phyloP scores from a whole-genome alignment of 768 basidiomycete species.

The Cystobasidium tubakii region DNA sequence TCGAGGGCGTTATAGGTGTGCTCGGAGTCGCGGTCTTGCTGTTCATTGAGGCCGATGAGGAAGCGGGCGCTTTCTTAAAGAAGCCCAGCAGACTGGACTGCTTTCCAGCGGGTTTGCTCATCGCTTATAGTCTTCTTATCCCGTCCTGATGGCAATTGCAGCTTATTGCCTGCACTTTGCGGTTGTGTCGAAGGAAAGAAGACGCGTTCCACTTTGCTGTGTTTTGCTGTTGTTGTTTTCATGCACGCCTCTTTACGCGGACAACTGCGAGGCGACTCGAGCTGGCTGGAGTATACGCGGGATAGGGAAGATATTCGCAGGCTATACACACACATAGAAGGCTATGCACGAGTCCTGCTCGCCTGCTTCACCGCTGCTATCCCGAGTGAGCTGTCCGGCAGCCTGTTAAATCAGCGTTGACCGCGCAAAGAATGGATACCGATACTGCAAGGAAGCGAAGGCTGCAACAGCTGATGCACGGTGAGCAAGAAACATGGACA shows the following conservation, averaged over 20 bases:
- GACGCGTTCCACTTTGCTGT: constrained; percentile 2
- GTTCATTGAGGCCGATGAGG: not conserved
- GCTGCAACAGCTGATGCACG: constrained; percentile 1
- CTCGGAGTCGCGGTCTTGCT: not conserved
- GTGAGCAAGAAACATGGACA: not conserved
- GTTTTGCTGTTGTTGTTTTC: not conserved
- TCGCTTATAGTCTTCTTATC: not conserved
- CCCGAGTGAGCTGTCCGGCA: not conserved
- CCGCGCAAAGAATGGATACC: not conserved
- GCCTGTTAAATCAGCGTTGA: not conserved
- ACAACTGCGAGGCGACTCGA: not conserved
- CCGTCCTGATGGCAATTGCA: too few relatives aligned
- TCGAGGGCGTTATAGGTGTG: constrained; percentile 1
- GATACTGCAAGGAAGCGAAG: not conserved
- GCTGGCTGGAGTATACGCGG: not conserved
- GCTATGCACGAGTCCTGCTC: not conserved
- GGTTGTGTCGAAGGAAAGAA: not conserved
- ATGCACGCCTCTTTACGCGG: constrained; percentile 11
- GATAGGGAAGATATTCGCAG: not conserved
- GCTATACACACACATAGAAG: not conserved
- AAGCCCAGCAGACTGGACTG: constrained; percentile 32
- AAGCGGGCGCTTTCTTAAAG: constrained; percentile 31
- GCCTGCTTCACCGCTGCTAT: not conserved
- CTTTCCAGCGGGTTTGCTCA: constrained; percentile 4
- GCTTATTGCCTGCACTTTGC: too few relatives aligned